Conservation (phyloP, 129 eudicot species). For the Glebionis coronaria region DNA sequence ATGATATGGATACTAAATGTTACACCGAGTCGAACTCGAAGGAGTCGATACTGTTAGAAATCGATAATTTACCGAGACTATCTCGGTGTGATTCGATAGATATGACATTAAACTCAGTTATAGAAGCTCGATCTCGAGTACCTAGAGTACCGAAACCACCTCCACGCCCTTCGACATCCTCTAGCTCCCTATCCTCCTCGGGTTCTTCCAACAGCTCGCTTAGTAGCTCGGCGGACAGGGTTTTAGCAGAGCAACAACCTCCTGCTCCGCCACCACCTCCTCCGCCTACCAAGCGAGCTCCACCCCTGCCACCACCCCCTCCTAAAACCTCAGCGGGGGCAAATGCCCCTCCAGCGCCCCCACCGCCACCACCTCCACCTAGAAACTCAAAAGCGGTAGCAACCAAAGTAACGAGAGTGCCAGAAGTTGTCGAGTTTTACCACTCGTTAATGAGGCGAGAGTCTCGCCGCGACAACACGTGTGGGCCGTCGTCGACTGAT, state of each 20-base stretch:
- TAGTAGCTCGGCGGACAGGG: slow-evolving; percentile 40
- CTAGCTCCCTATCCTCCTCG: slow-evolving; percentile 35
- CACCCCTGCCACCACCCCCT: slow-evolving; percentile 52
- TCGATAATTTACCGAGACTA: slow-evolving; percentile 35
- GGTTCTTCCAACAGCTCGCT: slow-evolving; percentile 36
- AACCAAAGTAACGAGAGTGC: slow-evolving; percentile 75
- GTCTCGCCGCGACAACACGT: slow-evolving; percentile 64
- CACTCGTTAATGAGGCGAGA: slow-evolving; percentile 94
- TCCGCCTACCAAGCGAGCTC: slow-evolving; percentile 23
- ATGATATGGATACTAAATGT: slow-evolving; percentile 12
- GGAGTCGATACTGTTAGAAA: slow-evolving; percentile 25
- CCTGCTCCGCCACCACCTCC: slow-evolving; percentile 52
- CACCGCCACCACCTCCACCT: slow-evolving; percentile 49
- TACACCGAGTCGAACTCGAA: slow-evolving; percentile 25
- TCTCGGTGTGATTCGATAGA: slow-evolving; percentile 51
- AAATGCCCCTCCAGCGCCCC: slow-evolving; percentile 40
- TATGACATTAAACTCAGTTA: slow-evolving; percentile 22
- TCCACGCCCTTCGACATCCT: slow-evolving; percentile 43
- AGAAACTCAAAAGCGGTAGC: slow-evolving; percentile 41
- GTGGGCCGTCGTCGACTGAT: slow-evolving; percentile 44
- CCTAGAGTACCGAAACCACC: slow-evolving; percentile 91
- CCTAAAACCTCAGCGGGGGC: slow-evolving; percentile 36
- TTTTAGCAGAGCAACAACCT: slow-evolving; percentile 31
- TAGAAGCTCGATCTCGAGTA: slow-evolving; percentile 48
- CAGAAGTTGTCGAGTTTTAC: slow-evolving; percentile 95